Conservation (phyloP, 805 yeast species). For the Tetrapisispora namnaoensis region DNA sequence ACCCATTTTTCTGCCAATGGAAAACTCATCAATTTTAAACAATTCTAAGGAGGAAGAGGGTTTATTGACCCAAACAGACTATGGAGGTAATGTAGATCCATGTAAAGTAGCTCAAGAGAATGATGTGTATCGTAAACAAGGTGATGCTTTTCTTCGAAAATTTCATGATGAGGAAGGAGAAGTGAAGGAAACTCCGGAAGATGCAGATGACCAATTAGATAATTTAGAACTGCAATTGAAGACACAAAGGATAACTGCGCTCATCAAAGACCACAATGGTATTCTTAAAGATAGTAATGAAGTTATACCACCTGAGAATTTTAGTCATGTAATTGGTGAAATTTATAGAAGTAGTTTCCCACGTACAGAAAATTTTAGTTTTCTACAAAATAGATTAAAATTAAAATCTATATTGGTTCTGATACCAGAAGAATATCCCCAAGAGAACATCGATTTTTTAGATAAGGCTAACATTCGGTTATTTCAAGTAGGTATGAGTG, state of each 20-base stretch:
- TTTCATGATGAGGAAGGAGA: neutral
- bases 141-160: neutral
- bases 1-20: neutral
- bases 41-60: neutral
- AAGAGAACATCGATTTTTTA: conserved; percentile 58
- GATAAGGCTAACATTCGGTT: conserved; percentile 51
- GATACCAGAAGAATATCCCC: conserved; percentile 88
- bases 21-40: neutral
- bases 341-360: conserved; percentile 90
- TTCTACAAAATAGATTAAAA: conserved; percentile 44
- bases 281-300: conserved; percentile 7
- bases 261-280: neutral
- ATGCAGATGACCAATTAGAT: conserved; percentile 4
- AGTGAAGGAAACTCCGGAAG: neutral
- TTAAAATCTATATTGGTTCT: conserved; percentile 72
- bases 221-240: conserved; percentile 1
- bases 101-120: neutral
- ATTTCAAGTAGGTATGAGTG: conserved; percentile 87
- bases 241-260: neutral
- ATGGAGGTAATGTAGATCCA: neutral
- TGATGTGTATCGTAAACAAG: neutral
- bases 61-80: conserved; percentile 1
- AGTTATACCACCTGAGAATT: conserved; percentile 73
- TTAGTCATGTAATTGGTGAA: conserved; percentile 66
- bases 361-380: conserved; percentile 67